Evolutionary conservation across 2,329 filamentous ascomycete species (phyloP).

Genomic region (Diaporthe capsici): DNA sequence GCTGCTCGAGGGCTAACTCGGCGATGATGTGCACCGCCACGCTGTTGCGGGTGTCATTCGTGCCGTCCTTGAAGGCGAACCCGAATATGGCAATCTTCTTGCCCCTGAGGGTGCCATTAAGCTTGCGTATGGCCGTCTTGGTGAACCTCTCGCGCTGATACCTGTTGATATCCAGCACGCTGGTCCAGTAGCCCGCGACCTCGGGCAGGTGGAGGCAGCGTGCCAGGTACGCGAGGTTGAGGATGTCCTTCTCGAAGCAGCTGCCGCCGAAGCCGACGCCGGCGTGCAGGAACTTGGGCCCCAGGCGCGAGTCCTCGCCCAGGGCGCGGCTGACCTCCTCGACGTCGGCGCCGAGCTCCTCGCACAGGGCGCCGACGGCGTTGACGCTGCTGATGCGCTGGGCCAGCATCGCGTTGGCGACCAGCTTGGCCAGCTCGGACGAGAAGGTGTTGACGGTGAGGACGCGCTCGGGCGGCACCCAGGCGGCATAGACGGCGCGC

Average conservation of each 20-base stretch:
- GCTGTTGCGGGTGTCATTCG: constrained; percentile 70
- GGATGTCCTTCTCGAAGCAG: constrained; percentile 75
- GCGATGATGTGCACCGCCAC: constrained; percentile 67
- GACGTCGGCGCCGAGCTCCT: constrained; percentile 70
- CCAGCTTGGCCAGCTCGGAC: constrained; percentile 73
- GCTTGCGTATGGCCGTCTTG: constrained; percentile 64
- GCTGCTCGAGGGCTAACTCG: constrained; percentile 63
- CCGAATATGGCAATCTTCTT: constrained; percentile 72
- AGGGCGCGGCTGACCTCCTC: constrained; percentile 68
- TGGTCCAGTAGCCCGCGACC: constrained; percentile 72
- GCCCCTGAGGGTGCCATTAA: constrained; percentile 66
- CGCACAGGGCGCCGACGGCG: constrained; percentile 72
- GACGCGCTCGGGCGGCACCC: constrained; percentile 68
- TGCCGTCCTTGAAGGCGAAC: constrained; percentile 75
- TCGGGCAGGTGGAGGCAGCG: constrained; percentile 68
- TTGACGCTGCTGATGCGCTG: constrained; percentile 77
- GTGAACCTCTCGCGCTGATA: constrained; percentile 70
- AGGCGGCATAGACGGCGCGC: constrained; percentile 67
- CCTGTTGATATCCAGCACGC: constrained; percentile 71
- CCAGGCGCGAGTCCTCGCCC: constrained; percentile 70
- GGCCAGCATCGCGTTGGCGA: constrained; percentile 74
- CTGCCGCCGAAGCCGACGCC: constrained; percentile 75
- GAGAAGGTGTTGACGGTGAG: constrained; percentile 72
- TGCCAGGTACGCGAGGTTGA: constrained; percentile 71
- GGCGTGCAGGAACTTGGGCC: constrained; percentile 69